Percentiles rank a stretch among this genome's conserved stretches.
Conservation (phyloP, 805 yeast species). For the Metschnikowia lochheadii region DNA sequence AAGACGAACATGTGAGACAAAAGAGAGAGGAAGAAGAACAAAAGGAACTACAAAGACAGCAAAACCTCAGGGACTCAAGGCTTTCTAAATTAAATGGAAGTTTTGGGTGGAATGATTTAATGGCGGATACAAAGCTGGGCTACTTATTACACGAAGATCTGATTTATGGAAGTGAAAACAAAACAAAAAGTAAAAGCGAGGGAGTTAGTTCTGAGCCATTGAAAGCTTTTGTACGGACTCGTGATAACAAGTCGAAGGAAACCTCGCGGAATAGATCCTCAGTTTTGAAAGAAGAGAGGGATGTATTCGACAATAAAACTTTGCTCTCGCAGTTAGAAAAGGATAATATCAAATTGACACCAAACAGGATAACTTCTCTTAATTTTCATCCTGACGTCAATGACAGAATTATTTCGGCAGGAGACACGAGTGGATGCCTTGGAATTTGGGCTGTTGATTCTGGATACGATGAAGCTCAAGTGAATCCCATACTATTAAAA, state of each 20-base stretch:
- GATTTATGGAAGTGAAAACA: background rate
- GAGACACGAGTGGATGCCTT: constrained; percentile 82
- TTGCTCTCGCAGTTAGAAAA: constrained; percentile 60
- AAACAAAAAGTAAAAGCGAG: background rate
- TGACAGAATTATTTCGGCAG: constrained; percentile 69
- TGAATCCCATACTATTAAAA: constrained; percentile 59
- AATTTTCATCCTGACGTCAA: constrained; percentile 70
- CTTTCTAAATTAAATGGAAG: constrained; percentile 63
- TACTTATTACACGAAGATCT: constrained; percentile 25
- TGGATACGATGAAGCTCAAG: constrained; percentile 34
- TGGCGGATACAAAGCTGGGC: constrained; percentile 40
- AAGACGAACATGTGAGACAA: constrained; percentile 32
- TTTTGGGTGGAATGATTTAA: constrained; percentile 56
- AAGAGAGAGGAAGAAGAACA: constrained; percentile 39
- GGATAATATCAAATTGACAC: constrained; percentile 63
- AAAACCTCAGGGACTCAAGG: constrained; percentile 32
- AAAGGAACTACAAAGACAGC: constrained; percentile 17
- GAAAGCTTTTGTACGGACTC: background rate
- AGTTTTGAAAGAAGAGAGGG: constrained; percentile 42
- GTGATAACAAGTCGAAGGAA: background rate
- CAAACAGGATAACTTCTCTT: constrained; percentile 69
- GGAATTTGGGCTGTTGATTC: constrained; percentile 83
- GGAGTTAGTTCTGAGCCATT: background rate
- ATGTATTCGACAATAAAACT: constrained; percentile 48
- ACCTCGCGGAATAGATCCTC: background rate